These are phyloP conservation scores for Cryphonectria radicalis DNA, from an alignment of 2,329 filamentous ascomycete genomes.

Conservation along the genomic window DNA sequence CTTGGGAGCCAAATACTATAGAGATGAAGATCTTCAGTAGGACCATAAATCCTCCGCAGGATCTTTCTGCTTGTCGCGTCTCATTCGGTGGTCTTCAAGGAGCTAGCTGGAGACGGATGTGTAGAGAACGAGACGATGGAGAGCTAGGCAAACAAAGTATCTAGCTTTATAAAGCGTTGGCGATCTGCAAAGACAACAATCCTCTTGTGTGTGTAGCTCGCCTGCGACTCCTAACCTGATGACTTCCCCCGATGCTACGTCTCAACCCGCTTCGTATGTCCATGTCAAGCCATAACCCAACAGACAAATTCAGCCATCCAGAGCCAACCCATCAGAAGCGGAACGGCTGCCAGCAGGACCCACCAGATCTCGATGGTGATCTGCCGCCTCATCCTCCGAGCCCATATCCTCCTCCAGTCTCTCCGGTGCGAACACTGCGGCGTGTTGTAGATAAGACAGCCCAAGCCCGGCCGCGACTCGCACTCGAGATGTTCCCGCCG, in stretches of 20 bases:
- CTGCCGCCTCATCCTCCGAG: constrained; percentile 48
- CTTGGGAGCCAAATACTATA: background rate
- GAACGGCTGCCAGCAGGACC: constrained; percentile 48
- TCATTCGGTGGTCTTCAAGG: background rate
- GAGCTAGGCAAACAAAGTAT: background rate
- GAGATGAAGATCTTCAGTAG: background rate
- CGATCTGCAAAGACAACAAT: background rate
- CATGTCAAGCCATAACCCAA: constrained; percentile 14
- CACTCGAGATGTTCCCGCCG: constrained; percentile 65
- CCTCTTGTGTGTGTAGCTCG: background rate
- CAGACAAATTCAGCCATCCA: constrained; percentile 38
- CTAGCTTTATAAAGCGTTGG: background rate
- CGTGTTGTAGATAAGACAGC: constrained; percentile 60
- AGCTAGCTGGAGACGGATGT: background rate
- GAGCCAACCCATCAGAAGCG: constrained; percentile 45
- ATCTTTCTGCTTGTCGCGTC: background rate
- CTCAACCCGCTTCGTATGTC: background rate
- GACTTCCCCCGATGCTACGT: background rate
- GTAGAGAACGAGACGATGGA: background rate
- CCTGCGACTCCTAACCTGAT: background rate
- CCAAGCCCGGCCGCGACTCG: constrained; percentile 59
- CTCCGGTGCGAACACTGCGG: constrained; percentile 50
- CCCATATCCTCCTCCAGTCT: constrained; percentile 50
- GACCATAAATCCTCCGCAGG: background rate
- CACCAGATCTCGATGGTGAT: constrained; percentile 55